A percentile compares a stretch with the other conserved stretches of the same genome.
Evolutionary conservation across 2,329 filamentous ascomycete genomes (phyloP).

Genomic region (Cercospora janseana): DNA sequence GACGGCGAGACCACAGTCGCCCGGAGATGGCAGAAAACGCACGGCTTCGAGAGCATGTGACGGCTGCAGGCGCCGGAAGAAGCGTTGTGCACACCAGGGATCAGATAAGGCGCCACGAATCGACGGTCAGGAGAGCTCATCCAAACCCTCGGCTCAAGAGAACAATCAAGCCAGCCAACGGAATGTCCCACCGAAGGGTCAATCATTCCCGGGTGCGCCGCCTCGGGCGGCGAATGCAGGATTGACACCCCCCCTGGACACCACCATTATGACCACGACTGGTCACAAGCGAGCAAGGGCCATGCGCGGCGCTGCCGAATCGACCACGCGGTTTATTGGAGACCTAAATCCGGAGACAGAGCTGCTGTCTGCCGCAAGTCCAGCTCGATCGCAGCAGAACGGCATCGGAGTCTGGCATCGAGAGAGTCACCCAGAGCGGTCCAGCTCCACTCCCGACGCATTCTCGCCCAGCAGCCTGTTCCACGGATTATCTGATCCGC

Average conservation of each 20-base stretch:
- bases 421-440: not conserved
- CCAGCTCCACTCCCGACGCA: not conserved
- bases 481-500: not conserved
- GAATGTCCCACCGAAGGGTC: no score
- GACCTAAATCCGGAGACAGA: slow-evolving; percentile 19
- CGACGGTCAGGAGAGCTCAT: not conserved
- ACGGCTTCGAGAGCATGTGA: slow-evolving; percentile 10
- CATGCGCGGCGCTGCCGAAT: not conserved
- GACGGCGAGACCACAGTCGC: not conserved
- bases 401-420: slow-evolving; percentile 17
- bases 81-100: slow-evolving; percentile 10
- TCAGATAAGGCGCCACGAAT: not conserved
- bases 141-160: no score
- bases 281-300: not conserved
- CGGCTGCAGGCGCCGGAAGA: slow-evolving; percentile 17
- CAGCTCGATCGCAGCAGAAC: slow-evolving; percentile 6
- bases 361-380: slow-evolving; percentile 14
- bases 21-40: slow-evolving; percentile 10
- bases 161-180: no score
- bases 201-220: no score
- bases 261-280: not conserved
- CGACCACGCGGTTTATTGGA: slow-evolving; percentile 16
- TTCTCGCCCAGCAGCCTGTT: slow-evolving; percentile 13
- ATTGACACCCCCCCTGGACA: no score
- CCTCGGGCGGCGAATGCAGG: no score